Conservation (phyloP, 2,329 filamentous ascomycete genomes). For the Pseudogymnoascus sp. region DNA sequence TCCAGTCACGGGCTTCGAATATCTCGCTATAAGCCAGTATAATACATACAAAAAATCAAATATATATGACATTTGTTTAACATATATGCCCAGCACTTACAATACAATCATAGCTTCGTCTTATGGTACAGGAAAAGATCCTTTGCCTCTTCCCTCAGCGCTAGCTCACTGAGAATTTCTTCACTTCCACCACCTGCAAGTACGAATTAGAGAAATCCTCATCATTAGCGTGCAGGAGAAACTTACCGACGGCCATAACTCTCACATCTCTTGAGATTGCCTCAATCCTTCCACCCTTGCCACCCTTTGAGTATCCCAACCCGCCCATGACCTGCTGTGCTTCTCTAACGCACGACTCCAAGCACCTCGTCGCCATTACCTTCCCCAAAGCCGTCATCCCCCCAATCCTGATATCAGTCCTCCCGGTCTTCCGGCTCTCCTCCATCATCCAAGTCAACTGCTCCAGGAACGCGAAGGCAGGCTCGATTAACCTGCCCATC, state of each 20-base stretch:
- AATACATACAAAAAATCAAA: not conserved
- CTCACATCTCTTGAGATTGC: slow-evolving; percentile 46
- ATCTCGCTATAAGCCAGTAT: not conserved
- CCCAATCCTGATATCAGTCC: slow-evolving; percentile 36
- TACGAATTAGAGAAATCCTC: slow-evolving; percentile 10
- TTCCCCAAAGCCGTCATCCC: slow-evolving; percentile 46
- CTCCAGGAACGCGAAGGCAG: slow-evolving; percentile 54
- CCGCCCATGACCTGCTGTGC: slow-evolving; percentile 50
- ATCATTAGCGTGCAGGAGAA: not conserved
- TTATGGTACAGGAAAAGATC: slow-evolving; percentile 19
- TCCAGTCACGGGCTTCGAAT: not conserved
- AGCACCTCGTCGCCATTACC: slow-evolving; percentile 43
- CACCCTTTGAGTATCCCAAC: slow-evolving; percentile 43
- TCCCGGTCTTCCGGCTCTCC: slow-evolving; percentile 12
- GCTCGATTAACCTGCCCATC: slow-evolving; percentile 52
- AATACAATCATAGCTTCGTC: not conserved
- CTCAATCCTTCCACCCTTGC: slow-evolving; percentile 43
- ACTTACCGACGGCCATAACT: slow-evolving; percentile 35
- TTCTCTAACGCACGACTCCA: slow-evolving; percentile 47
- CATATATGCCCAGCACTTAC: not conserved
- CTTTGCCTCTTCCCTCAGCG: slow-evolving; percentile 28
- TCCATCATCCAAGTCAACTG: slow-evolving; percentile 43
- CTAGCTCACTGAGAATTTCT: slow-evolving; percentile 29
- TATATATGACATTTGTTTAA: not conserved
- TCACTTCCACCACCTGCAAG: slow-evolving; percentile 27